Evolutionary conservation across 768 basidiomycete genomes (phyloP).

Genomic region (Dioszegia hungarica): DNA sequence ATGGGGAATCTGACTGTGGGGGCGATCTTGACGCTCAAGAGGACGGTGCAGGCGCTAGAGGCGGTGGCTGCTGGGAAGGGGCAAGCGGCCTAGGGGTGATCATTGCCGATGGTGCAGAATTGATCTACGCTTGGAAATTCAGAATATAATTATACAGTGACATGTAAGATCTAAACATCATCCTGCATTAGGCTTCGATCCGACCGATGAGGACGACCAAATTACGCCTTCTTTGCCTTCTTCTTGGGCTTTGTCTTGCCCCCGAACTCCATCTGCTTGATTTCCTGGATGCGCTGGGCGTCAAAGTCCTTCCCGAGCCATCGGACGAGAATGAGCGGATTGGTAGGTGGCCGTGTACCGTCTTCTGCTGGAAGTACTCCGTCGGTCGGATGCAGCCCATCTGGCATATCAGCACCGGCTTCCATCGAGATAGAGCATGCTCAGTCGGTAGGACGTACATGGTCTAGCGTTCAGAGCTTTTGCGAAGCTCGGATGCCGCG

Average conservation of each 20-base stretch:
- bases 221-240: slow-evolving; percentile 8
- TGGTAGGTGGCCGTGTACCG: slow-evolving; percentile 5
- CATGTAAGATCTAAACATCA: too few species aligned
- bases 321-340: slow-evolving; percentile 38
- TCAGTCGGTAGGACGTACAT: slow-evolving; percentile 14
- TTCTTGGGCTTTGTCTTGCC: slow-evolving; percentile 12
- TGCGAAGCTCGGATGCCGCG: slow-evolving; percentile 40
- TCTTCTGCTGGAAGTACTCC: neutral
- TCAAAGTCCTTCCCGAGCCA: slow-evolving; percentile 45
- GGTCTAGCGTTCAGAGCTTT: slow-evolving; percentile 32
- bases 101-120: too few species aligned
- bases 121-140: too few species aligned
- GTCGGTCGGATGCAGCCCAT: slow-evolving; percentile 34
- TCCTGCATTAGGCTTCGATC: neutral
- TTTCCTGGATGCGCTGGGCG: slow-evolving; percentile 36
- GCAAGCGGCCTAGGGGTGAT: neutral
- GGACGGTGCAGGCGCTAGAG: slow-evolving; percentile 15
- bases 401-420: slow-evolving; percentile 19
- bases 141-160: too few species aligned
- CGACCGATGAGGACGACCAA: neutral
- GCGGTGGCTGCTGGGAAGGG: neutral
- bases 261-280: slow-evolving; percentile 45
- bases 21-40: slow-evolving; percentile 28
- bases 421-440: too few species aligned
- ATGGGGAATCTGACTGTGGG: slow-evolving; percentile 34